These are phyloP conservation scores for Cystofilobasidium bisporidii DNA, from an alignment of 768 basidiomycete genomes.

Conservation along the genomic window DNA sequence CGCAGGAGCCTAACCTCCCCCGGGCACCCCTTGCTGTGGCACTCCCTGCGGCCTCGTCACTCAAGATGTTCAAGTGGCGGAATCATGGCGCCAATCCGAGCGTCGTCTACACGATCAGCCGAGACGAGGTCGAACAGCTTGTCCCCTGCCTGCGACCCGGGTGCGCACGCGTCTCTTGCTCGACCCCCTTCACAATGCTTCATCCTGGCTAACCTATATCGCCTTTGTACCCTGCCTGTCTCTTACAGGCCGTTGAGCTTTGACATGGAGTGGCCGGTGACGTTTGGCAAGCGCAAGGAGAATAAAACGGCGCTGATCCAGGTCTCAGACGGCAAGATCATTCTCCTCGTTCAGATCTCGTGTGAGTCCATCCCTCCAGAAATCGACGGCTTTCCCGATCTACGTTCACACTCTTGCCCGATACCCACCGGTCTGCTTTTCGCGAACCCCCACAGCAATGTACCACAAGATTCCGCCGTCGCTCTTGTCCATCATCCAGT, in stretches of 20 bases:
- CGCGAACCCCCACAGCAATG: neutral
- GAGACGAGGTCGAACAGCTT: neutral
- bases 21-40: too few species aligned
- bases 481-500: slow-evolving; percentile 5
- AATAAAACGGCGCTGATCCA: slow-evolving; percentile 23
- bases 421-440: neutral
- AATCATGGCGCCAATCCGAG: neutral
- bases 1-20: neutral
- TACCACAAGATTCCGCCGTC: slow-evolving; percentile 8
- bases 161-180: neutral
- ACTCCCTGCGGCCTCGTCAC: neutral
- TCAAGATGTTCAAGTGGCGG: neutral
- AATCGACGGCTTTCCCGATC: too few species aligned
- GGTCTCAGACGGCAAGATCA: slow-evolving; percentile 10
- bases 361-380: neutral
- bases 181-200: neutral
- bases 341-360: slow-evolving; percentile 20
- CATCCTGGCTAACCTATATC: neutral
- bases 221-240: neutral
- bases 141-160: neutral
- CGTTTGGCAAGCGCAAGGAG: slow-evolving; percentile 9
- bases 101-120: neutral
- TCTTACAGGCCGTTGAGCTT: neutral
- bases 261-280: slow-evolving; percentile 19
- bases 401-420: too few species aligned